Evolutionary conservation across 371 early-diverging fungal species (phyloP), one percentile per base, ranked within the genome.

Genomic region (Dichotomocladium elegans): DNA sequence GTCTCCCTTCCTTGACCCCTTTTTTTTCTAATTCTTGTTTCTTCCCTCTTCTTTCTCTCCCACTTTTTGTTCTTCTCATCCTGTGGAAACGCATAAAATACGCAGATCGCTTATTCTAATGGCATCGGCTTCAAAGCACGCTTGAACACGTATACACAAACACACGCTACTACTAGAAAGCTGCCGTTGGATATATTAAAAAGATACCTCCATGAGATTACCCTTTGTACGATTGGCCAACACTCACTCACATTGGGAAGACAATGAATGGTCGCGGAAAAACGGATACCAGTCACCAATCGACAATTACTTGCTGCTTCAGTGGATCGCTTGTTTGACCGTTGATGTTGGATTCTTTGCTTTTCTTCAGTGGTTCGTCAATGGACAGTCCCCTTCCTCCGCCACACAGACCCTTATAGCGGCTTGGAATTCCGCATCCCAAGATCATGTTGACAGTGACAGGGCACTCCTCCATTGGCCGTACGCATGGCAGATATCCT

Each of bases 221-320:
- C 53, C 58, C 31, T 51, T 57, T 40, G 30, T 28, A 29, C 51
- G 46, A 22, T 47, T 53, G 21, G 29, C 24, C 30, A 47, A 34
- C 26, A 46, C 53, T n/a, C 55, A 30, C 10, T 45, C 60, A 24
- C 49, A 29, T 40, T 66, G 66, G 70, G 71, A 73, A 29, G 60
- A 54, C 27, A 88, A 87, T 58, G 74, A 66, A 8, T 88, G 88
- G 88, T 66, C 30, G 24, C 70, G 86, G 29, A 52, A 66, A 8
- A 72, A 82, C 52, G 87, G 84, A 3, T 80, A 82, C 61, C 77
- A 82, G 34, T 51, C 61, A 21, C 90, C 90, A 4, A 50, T 72
- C 11, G 87, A 89, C 60, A 58, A 71, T 57, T 68, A 72, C 41
- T 65, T 85, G 22, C 47, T 80, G 25, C 24, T 68, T 2, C 83